Evolutionary conservation across 208 protist genomes (phyloP), one percentile per base, ranked within the genome.

Genomic region (Naegleria lovaniensis): DNA sequence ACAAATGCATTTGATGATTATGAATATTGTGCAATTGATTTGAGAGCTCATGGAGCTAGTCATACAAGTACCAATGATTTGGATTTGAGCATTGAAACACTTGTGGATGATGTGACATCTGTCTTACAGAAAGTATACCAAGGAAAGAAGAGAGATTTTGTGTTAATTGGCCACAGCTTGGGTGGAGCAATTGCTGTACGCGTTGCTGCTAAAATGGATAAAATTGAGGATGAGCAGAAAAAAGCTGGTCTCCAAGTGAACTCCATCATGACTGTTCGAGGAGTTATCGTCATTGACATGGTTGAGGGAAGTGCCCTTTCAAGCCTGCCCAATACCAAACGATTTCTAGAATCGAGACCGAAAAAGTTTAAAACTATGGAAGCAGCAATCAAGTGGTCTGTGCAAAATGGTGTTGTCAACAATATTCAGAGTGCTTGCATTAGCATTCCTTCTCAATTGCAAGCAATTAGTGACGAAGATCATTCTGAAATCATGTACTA

Each of bases 231-330:
- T 36, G 19, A 67, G 13, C 19, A 67, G 55, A 67, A 15, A 15
- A 67, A 67, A 29, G 11, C 55, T 67, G 55, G 55, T 4, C 19
- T 4, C 11, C 16, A 2, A 43, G 89, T 25, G 85, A 92, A 75
- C 91, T 19, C 9, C 9, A 33, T 36, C 6, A 84, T 88, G 85
- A 9, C 55, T 19, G 36, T 97, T 39, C 93, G 90, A 2, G 96
- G 96, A 29, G 93, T 96, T 11, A 87, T 97, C 39, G 91, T 98
- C 84, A 90, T 98, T 0, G 97, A 98, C 90, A 94, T 97, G 33
- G 96, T 98, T 7, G 96, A 98, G 91, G 96, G 96, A 86, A 97
- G 95, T 6, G 96, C 97, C 25, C 93, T 96, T 85, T 41, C 95
- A 38, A 96, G 94, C 38, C 91, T 98, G 33, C 29, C 91, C 48